Evolutionary conservation across 257 asterid genomes (phyloP), one percentile per base, ranked within the genome.

Genomic region (Haberlea rhodopensis): DNA sequence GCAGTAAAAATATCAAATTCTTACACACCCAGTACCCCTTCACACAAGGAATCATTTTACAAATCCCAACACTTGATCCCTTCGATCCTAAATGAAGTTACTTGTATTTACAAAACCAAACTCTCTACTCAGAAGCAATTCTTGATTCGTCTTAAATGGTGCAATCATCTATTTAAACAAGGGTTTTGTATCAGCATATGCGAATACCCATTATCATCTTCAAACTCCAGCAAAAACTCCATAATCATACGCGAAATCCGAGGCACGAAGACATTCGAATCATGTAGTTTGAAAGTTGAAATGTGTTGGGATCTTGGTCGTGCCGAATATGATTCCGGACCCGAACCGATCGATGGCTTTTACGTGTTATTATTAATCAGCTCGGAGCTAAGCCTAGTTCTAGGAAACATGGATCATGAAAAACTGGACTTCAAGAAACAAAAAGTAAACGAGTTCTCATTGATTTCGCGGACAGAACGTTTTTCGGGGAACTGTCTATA

Each of bases 1-100:
- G 95, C 96, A 23, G 74, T 86, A 31, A 83, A 86, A 58, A 85
- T 88, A 9, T 82, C 97, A 8, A 85, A 81, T 76, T 78, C 96
- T 1, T 86, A 88, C 51, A 81, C 95, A 68, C 79, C 91, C 0
- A 81, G 84, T 8, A 32, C 13, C 21, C 79, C 84, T 43, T 73
- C 85, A 3, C 76, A 73, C 49, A 82, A 63, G 57, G 73, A 8
- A 32, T 8, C 40, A 32, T 13, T 71, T 32, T 53, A 40, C 40
- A 62, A 26, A 6, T 57, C 83, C 0, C 62, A 73, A 0, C 75
- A 63, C 5, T 8, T 68, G 54, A 40, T 71, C 18, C 71, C 88
- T 34, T 68, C 95, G 19, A 59, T 70, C 19, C 84, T 75, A 62
- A 80, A 74, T 34, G 71, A 80, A 5, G 91, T 84, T 28, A 66